phyloP scores from a whole-genome alignment of 2,329 filamentous ascomycete genomes.

The Alternaria dauci region DNA sequence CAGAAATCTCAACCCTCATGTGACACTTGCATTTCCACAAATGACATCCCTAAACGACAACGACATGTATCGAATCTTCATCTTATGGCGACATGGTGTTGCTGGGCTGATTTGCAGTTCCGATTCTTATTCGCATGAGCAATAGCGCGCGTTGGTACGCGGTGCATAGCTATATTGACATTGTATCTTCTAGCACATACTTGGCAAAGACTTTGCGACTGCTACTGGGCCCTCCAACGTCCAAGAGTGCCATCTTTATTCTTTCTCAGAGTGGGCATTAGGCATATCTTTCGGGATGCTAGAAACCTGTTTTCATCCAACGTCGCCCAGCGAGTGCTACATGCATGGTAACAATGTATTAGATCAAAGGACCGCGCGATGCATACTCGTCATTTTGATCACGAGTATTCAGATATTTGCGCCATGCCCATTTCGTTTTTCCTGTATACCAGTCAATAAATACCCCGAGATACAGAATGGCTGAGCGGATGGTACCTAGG shows the following conservation, averaged over 20 bases:
- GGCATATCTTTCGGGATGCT: not conserved
- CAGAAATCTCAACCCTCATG: not conserved
- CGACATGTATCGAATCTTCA: not conserved
- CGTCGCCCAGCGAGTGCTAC: not conserved
- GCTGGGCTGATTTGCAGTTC: not conserved
- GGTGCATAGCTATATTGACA: not conserved
- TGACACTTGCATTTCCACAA: constrained; percentile 2
- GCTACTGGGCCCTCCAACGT: no score
- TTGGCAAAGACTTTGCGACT: not conserved
- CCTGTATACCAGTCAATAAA: not conserved
- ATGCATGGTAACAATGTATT: not conserved
- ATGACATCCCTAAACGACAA: not conserved
- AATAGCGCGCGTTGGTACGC: not conserved
- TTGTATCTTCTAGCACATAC: not conserved
- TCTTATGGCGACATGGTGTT: not conserved
- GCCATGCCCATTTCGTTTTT: not conserved
- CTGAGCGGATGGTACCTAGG: not conserved
- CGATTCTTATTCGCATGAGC: not conserved
- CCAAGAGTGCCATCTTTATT: not conserved
- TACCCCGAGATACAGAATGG: not conserved
- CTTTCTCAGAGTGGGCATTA: not conserved
- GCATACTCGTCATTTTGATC: not conserved
- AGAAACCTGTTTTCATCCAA: not conserved
- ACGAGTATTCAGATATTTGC: not conserved
- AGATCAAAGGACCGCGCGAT: not conserved